Conservation (phyloP, 192 early-diverging fungal genomes). For the Coemansia sp. region DNA sequence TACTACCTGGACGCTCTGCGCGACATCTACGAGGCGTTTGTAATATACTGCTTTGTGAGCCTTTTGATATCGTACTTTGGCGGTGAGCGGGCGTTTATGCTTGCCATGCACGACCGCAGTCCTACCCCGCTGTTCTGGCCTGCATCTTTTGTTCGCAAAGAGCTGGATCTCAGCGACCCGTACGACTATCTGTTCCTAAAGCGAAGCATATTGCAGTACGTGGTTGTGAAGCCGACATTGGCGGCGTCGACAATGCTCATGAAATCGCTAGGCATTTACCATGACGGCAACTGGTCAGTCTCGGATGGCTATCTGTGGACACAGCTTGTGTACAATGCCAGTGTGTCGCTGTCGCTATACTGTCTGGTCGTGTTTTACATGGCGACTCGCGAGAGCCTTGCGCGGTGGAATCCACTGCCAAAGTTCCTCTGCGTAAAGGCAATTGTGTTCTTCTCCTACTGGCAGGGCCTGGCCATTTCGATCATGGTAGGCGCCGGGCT, state of each 20-base stretch:
- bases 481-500: conserved; percentile 73
- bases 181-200: conserved; percentile 84
- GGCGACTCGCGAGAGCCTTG: conserved; percentile 71
- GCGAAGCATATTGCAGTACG: conserved; percentile 91
- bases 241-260: conserved; percentile 77
- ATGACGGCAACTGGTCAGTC: conserved; percentile 75
- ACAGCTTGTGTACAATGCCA: conserved; percentile 81
- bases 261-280: conserved; percentile 68
- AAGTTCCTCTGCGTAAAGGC: conserved; percentile 95
- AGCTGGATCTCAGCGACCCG: conserved; percentile 84
- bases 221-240: conserved; percentile 81
- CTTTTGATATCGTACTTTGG: conserved; percentile 83
- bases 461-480: conserved; percentile 84
- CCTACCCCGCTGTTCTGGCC: conserved; percentile 82
- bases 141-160: conserved; percentile 64
- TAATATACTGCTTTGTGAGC: conserved; percentile 93
- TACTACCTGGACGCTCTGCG: conserved; percentile 88
- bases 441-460: conserved; percentile 92
- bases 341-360: conserved; percentile 82
- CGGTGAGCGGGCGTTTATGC: conserved; percentile 81
- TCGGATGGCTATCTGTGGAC: conserved; percentile 77
- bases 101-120: conserved; percentile 74
- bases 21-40: conserved; percentile 95
- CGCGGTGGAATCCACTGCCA: conserved; percentile 78
- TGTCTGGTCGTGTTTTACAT: conserved; percentile 87